These are phyloP conservation scores for Amanita subjunquillea DNA, from an alignment of 768 basidiomycete species.

Conservation along the genomic window DNA sequence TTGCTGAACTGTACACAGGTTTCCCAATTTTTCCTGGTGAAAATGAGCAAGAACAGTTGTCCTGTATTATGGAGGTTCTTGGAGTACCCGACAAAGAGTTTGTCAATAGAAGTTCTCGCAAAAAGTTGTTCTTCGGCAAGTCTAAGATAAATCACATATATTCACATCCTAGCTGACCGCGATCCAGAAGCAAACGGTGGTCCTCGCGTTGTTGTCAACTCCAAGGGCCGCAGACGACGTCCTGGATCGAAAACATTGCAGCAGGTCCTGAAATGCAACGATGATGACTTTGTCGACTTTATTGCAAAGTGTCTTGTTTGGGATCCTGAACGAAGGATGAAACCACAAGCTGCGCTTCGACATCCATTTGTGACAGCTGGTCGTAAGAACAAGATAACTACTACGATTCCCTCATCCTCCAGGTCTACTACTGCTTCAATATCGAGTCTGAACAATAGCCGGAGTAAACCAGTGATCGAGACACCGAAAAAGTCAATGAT, in stretches of 20 bases:
- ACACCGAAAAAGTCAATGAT: constrained; percentile 89
- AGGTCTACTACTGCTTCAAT: constrained; percentile 52
- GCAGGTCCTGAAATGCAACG: constrained; percentile 84
- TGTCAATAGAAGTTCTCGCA: constrained; percentile 86
- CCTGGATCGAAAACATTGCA: constrained; percentile 87
- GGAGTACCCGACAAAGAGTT: constrained; percentile 94
- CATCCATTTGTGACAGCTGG: constrained; percentile 81
- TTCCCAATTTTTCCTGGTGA: constrained; percentile 99
- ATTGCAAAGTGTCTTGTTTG: constrained; percentile 94
- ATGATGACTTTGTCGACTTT: constrained; percentile 95
- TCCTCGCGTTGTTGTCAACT: constrained; percentile 90
- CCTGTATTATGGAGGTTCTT: constrained; percentile 99
- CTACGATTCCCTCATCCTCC: constrained; percentile 28
- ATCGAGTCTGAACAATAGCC: constrained; percentile 36
- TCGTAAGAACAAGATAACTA: constrained; percentile 38
- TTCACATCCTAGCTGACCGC: constrained; percentile 6
- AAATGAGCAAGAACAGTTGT: constrained; percentile 96
- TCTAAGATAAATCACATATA: not conserved
- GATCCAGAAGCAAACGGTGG: constrained; percentile 79
- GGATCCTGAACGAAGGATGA: constrained; percentile 95
- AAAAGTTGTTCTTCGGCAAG: constrained; percentile 93
- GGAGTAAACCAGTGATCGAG: constrained; percentile 43
- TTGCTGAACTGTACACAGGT: constrained; percentile 94
- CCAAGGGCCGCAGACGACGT: constrained; percentile 86
- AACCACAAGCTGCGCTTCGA: constrained; percentile 85